A percentile compares a stretch with the other conserved stretches of the same genome.
These are phyloP conservation scores for Mucor sp. DNA, from an alignment of 371 early-diverging fungal genomes.

Conservation along the genomic window DNA sequence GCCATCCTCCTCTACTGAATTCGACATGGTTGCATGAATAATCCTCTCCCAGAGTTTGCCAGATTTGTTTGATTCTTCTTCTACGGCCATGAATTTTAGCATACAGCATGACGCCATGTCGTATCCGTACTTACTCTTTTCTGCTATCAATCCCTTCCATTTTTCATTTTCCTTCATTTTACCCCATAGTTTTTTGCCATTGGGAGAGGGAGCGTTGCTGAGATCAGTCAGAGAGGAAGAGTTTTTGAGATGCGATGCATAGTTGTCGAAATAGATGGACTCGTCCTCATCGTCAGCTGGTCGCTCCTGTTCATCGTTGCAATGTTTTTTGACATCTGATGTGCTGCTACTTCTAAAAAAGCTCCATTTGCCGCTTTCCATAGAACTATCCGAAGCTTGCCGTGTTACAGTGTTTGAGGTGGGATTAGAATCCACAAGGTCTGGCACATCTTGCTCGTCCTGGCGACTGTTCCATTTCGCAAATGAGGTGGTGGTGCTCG, in stretches of 20 bases:
- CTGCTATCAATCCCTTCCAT: constrained; percentile 42
- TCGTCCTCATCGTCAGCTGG: neutral
- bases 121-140: constrained; percentile 23
- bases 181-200: constrained; percentile 42
- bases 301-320: neutral
- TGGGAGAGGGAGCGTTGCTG: neutral
- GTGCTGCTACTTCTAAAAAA: constrained; percentile 3
- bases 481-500: constrained; percentile 6
- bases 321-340: constrained; percentile 3
- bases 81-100: constrained; percentile 1
- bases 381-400: constrained; percentile 19
- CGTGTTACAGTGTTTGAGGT: constrained; percentile 2
- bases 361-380: constrained; percentile 17
- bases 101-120: neutral
- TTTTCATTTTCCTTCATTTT: constrained; percentile 49
- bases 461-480: neutral
- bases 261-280: constrained; percentile 35
- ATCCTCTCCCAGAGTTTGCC: constrained; percentile 55
- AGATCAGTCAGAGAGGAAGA: neutral
- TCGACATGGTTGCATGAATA: constrained; percentile 55
- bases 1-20: neutral
- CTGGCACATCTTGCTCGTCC: constrained; percentile 4
- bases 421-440: constrained; percentile 1
- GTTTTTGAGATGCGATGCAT: constrained; percentile 36
- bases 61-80: constrained; percentile 28